These are phyloP conservation scores for Gloeophyllum trabeum DNA, from an alignment of 768 basidiomycete genomes.

Conservation along the genomic window DNA sequence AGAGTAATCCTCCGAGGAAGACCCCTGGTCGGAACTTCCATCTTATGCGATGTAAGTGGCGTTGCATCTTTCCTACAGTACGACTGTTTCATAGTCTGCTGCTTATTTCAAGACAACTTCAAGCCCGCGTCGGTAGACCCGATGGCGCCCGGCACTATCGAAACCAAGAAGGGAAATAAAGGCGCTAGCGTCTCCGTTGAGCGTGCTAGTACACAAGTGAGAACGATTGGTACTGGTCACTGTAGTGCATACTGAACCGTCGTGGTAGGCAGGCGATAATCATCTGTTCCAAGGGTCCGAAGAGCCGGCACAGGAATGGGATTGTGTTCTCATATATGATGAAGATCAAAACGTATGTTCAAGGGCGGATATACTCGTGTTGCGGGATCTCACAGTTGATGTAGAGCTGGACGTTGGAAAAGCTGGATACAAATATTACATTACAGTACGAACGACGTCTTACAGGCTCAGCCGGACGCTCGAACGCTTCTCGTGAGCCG, in stretches of 20 bases:
- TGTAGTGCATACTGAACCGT: conserved; percentile 3
- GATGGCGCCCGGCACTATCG: conserved; percentile 52
- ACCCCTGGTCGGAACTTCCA: conserved; percentile 62
- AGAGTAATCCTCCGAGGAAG: conserved; percentile 29
- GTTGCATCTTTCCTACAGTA: conserved; percentile 1
- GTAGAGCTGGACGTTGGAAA: conserved; percentile 65
- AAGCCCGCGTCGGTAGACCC: conserved; percentile 63
- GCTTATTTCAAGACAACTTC: conserved; percentile 47
- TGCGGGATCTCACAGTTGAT: conserved; percentile 6
- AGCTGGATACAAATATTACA: conserved; percentile 54
- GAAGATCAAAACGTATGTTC: conserved; percentile 49
- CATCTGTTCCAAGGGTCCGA: conserved; percentile 50
- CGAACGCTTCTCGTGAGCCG: neutral
- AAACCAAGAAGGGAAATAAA: conserved; percentile 44
- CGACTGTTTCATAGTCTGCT: neutral
- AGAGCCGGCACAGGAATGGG: conserved; percentile 49
- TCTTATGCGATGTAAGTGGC: conserved; percentile 57
- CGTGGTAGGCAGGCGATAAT: conserved; percentile 34
- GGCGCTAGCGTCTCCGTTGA: conserved; percentile 44
- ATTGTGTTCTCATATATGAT: conserved; percentile 75
- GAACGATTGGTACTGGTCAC: conserved; percentile 7
- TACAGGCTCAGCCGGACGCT: neutral
- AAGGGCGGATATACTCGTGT: neutral
- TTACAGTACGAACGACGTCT: conserved; percentile 24
- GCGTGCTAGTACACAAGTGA: conserved; percentile 55